Conservation (phyloP, 2,329 filamentous ascomycete species). For the Lecanosticta acicola region DNA sequence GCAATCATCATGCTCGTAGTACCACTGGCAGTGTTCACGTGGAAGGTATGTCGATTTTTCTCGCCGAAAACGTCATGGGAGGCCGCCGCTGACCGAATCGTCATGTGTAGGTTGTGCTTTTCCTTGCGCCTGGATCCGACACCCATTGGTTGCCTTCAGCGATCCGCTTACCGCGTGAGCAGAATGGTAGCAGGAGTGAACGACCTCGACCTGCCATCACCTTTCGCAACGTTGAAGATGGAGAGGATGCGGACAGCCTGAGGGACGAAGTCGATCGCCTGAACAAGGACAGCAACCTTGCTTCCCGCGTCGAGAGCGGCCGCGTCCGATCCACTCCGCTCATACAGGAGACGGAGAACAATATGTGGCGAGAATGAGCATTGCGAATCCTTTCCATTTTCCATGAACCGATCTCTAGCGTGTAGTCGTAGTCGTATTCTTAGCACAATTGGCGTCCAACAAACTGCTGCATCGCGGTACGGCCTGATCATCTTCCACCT, state of each 20-base stretch:
- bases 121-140: slow-evolving; percentile 23
- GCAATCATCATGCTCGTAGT: slow-evolving; percentile 53
- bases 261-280: slow-evolving; percentile 24
- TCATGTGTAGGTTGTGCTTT: slow-evolving; percentile 24
- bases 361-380: background rate
- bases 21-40: slow-evolving; percentile 47
- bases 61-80: background rate
- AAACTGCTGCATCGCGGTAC: too few relatives aligned
- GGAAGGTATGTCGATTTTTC: slow-evolving; percentile 48
- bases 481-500: slow-evolving; percentile 41
- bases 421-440: background rate
- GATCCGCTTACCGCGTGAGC: slow-evolving; percentile 23
- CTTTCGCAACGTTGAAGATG: slow-evolving; percentile 24
- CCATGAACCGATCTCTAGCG: background rate
- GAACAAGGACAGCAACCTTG: slow-evolving; percentile 29
- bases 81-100: background rate
- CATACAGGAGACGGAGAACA: slow-evolving; percentile 13
- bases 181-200: background rate
- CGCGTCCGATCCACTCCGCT: slow-evolving; percentile 17
- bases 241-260: slow-evolving; percentile 26
- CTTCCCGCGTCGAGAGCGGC: slow-evolving; percentile 24
- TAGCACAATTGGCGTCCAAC: too few relatives aligned
- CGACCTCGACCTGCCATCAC: slow-evolving; percentile 20
- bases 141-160: slow-evolving; percentile 28
- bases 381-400: background rate